Base-by-base conservation (phyloP, 495 filamentous ascomycete genomes). In the Friedmanniomyces simplex region DNA sequence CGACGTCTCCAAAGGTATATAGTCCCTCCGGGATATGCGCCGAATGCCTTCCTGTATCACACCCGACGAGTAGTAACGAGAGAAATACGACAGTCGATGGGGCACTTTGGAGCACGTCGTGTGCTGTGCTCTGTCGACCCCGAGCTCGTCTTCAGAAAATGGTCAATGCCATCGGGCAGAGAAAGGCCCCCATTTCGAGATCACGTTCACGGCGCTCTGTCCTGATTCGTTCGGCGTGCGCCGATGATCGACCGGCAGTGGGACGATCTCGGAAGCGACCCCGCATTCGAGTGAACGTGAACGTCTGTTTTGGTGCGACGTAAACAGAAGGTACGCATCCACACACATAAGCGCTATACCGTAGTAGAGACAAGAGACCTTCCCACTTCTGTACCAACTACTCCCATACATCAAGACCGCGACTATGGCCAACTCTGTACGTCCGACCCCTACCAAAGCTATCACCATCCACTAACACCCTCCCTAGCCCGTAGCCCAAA, bases 401-500 rank as follows among this genome's bases (percentile, higher is more conserved):
- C 14, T 5, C 41, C 41, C 16, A n/a, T n/a, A n/a, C n/a, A n/a
- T n/a, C n/a, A n/a, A n/a, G 2, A 43, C 16, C 20, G 41, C 43
- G 12, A 62, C 7, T 30, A 61, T 62, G 60, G 41, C 60, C 43
- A 62, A 58, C 54, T 54, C 54, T 4, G 60, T 62, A 51, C 10
- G 53, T n/a, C n/a, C 30, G 2, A 3, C 30, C 26, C 41, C 21
- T 46, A 12, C 49, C 24, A 1, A 18, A 21, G 14, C 24, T n/a
- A n/a, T 41, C 21, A 21, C 45, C 2, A 26, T n/a, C 36, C 20
- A 54, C 57, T 59, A 18, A 59, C 39, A 59, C 18, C n/a, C 26
- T 12, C 34, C 10, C 30, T 56, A 94, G 87, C 90, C 89, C 39
- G 76, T 96, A 49, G 78, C 87, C 37, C 74, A 81, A 52, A 79